A percentile compares a stretch with the other conserved stretches of the same genome.
Evolutionary conservation across 805 yeast genomes (phyloP).

Genomic region (Kuraishia borneana): DNA sequence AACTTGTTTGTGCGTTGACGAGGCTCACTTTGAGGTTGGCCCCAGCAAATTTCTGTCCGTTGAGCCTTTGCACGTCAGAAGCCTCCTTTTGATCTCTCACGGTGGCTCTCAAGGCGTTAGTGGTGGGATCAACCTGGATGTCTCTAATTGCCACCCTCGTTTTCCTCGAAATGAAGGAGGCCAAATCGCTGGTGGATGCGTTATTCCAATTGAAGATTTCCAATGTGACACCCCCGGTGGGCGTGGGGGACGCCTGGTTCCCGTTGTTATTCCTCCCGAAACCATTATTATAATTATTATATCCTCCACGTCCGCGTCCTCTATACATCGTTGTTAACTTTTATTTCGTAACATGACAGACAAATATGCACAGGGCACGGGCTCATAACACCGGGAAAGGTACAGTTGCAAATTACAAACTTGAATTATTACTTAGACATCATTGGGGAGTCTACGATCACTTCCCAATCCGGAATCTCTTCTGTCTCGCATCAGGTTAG

Average conservation of each 20-base stretch:
- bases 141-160: slow-evolving; percentile 44
- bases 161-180: slow-evolving; percentile 60
- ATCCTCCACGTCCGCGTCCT: slow-evolving; percentile 15
- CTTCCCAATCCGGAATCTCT: slow-evolving; percentile 15
- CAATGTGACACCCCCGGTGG: slow-evolving; percentile 26
- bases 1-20: slow-evolving; percentile 11
- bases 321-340: slow-evolving; percentile 19
- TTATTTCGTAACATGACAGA: no score
- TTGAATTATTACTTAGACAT: no score
- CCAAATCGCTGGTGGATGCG: slow-evolving; percentile 57
- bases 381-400: no score
- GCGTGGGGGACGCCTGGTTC: slow-evolving; percentile 8
- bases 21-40: slow-evolving; percentile 44
- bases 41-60: slow-evolving; percentile 80
- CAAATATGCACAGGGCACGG: no score
- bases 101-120: slow-evolving; percentile 44
- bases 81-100: slow-evolving; percentile 50
- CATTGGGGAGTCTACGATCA: slow-evolving; percentile 15
- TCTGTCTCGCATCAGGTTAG: slow-evolving; percentile 19
- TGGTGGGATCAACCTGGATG: slow-evolving; percentile 35
- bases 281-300: slow-evolving; percentile 1
- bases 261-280: slow-evolving; percentile 11
- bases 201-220: slow-evolving; percentile 78
- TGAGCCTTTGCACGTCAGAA: slow-evolving; percentile 42
- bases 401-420: no score